A percentile compares a stretch with the other conserved stretches of the same genome.
These are phyloP conservation scores for Xerocomellus amylosporus DNA, from an alignment of 768 basidiomycete species.

Conservation along the genomic window DNA sequence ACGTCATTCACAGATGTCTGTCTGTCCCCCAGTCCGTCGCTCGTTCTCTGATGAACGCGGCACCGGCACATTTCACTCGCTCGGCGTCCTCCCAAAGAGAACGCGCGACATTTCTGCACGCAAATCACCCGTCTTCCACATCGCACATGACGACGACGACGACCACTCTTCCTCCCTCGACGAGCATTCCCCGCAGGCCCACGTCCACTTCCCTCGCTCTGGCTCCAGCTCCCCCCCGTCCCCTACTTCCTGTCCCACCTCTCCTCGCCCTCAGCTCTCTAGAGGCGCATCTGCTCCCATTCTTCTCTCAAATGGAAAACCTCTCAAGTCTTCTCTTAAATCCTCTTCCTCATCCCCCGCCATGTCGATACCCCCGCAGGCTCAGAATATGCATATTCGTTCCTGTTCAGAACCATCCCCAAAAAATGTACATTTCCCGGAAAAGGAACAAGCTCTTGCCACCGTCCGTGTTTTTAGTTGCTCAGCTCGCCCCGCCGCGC, in stretches of 20 bases:
- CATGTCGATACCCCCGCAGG: conserved; percentile 3
- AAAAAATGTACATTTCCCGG: conserved; percentile 90
- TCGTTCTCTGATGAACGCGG: conserved; percentile 41
- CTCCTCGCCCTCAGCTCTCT: conserved; percentile 15
- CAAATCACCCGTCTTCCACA: conserved; percentile 18
- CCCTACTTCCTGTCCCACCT: neutral
- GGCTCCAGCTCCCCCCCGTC: conserved; percentile 21
- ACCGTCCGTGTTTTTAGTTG: conserved; percentile 62
- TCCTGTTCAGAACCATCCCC: conserved; percentile 62
- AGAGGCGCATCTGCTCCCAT: conserved; percentile 42
- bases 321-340: conserved; percentile 85
- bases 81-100: conserved; percentile 46
- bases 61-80: conserved; percentile 48
- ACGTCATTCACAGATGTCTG: conserved; percentile 18
- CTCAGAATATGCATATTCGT: conserved; percentile 24
- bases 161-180: conserved; percentile 16
- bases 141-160: conserved; percentile 27
- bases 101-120: conserved; percentile 20
- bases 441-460: conserved; percentile 56
- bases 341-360: conserved; percentile 28
- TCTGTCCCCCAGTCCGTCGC: conserved; percentile 9
- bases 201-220: conserved; percentile 39
- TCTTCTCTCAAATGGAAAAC: conserved; percentile 72
- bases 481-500: conserved; percentile 66
- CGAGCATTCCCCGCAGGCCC: conserved; percentile 10